Conservation (phyloP, 2,329 filamentous ascomycete species). For the Scorias spongiosa region DNA sequence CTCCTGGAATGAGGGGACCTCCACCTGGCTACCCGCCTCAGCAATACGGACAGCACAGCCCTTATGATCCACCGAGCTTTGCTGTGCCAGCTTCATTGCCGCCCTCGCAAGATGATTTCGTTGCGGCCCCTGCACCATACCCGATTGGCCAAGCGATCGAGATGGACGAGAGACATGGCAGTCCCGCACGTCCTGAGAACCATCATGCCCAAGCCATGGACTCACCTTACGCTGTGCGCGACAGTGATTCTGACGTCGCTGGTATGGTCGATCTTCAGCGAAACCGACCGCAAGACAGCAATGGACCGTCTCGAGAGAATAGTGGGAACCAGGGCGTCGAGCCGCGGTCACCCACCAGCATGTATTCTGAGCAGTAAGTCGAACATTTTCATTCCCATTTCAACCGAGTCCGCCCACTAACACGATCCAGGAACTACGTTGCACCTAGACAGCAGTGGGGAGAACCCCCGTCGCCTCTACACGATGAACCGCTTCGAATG, state of each 20-base stretch:
- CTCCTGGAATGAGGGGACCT: slow-evolving; percentile 12
- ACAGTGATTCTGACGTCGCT: slow-evolving; percentile 56
- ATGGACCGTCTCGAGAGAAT: slow-evolving; percentile 44
- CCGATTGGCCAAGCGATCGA: slow-evolving; percentile 54
- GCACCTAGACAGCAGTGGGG: slow-evolving; percentile 33
- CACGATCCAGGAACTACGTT: slow-evolving; percentile 23
- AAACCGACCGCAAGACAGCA: slow-evolving; percentile 15
- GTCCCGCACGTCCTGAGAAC: slow-evolving; percentile 25
- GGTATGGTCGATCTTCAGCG: slow-evolving; percentile 62
- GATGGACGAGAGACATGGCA: slow-evolving; percentile 58
- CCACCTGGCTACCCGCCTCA: slow-evolving; percentile 16
- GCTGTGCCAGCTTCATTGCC: slow-evolving; percentile 1
- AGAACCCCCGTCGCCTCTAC: slow-evolving; percentile 1
- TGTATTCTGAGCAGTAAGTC: slow-evolving; percentile 60
- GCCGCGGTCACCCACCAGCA: slow-evolving; percentile 33
- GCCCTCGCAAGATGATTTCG: slow-evolving; percentile 1
- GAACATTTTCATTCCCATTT: neutral
- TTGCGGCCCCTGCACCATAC: slow-evolving; percentile 9
- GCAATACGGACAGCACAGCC: slow-evolving; percentile 3
- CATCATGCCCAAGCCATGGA: slow-evolving; percentile 5
- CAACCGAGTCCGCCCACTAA: slow-evolving; percentile 6
- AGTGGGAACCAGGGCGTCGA: neutral
- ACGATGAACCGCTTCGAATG: too few relatives aligned
- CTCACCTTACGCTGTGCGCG: slow-evolving; percentile 29
- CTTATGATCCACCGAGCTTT: slow-evolving; percentile 2